Evolutionary conservation across 257 asterid species (phyloP).

Genomic region (Phtheirospermum japonicum): DNA sequence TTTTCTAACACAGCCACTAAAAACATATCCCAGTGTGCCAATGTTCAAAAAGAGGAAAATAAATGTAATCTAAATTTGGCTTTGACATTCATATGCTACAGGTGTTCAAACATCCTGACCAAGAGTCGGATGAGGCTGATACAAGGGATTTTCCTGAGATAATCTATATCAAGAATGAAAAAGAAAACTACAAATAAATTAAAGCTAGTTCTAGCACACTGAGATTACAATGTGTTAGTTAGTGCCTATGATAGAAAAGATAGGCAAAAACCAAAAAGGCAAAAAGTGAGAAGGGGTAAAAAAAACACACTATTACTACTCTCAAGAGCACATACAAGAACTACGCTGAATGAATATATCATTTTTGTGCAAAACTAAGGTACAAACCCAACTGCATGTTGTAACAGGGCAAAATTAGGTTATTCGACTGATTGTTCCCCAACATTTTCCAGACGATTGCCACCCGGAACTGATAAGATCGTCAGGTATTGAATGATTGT

Average conservation of each 20-base stretch:
- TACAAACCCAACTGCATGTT: slow-evolving; percentile 27
- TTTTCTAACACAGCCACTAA: no score
- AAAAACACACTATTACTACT: background rate
- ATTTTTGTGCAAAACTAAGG: slow-evolving; percentile 25
- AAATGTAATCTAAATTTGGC: background rate
- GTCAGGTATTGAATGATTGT: no score
- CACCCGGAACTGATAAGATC: no score
- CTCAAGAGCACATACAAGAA: slow-evolving; percentile 44
- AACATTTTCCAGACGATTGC: no score
- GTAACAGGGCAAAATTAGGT: background rate
- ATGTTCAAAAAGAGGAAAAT: background rate
- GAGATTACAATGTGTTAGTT: background rate
- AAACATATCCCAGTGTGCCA: background rate
- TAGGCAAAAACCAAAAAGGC: background rate
- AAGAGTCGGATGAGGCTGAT: slow-evolving; percentile 4
- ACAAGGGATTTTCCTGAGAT: slow-evolving; percentile 16
- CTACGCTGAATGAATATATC: slow-evolving; percentile 20
- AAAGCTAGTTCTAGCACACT: background rate
- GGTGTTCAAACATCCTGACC: slow-evolving; percentile 1
- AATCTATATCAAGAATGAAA: background rate
- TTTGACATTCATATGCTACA: slow-evolving; percentile 17
- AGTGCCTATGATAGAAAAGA: background rate
- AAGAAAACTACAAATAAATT: background rate
- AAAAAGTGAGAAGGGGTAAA: background rate
- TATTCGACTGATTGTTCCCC: background rate